Evolutionary conservation across 2,329 filamentous ascomycete species (phyloP).

Genomic region (Helminthosporium solani): DNA sequence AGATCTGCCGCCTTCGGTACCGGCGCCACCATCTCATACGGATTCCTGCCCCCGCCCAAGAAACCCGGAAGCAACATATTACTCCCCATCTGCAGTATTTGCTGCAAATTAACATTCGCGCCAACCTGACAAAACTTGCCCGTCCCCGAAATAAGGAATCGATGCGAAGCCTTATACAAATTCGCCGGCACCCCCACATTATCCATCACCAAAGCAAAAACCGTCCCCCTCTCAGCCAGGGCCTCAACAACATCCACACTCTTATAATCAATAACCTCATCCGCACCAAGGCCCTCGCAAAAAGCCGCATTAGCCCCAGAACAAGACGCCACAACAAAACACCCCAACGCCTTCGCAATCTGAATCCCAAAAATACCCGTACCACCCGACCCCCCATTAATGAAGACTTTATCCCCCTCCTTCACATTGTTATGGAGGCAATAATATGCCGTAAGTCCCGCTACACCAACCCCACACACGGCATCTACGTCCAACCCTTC

Average conservation of each 20-base stretch:
- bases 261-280: slow-evolving; percentile 64
- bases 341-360: slow-evolving; percentile 62
- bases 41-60: slow-evolving; percentile 54
- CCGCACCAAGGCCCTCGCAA: slow-evolving; percentile 60
- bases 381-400: slow-evolving; percentile 66
- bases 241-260: slow-evolving; percentile 49
- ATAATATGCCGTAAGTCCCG: slow-evolving; percentile 45
- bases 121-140: slow-evolving; percentile 51
- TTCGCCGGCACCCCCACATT: slow-evolving; percentile 54
- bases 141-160: slow-evolving; percentile 49
- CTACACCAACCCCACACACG: slow-evolving; percentile 39
- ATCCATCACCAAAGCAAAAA: slow-evolving; percentile 59
- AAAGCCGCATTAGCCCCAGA: slow-evolving; percentile 59
- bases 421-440: slow-evolving; percentile 41
- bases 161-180: slow-evolving; percentile 56
- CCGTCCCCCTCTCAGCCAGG: slow-evolving; percentile 50
- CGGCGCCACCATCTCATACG: slow-evolving; percentile 43
- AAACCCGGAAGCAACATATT: slow-evolving; percentile 49
- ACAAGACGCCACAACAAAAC: slow-evolving; percentile 60
- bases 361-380: slow-evolving; percentile 63
- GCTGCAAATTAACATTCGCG: slow-evolving; percentile 10
- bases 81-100: slow-evolving; percentile 32
- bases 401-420: slow-evolving; percentile 56
- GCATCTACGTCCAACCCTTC: slow-evolving; percentile 32
- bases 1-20: slow-evolving; percentile 50